Conservation (phyloP, 2,329 filamentous ascomycete species). For the Furcasterigmium furcatum region DNA sequence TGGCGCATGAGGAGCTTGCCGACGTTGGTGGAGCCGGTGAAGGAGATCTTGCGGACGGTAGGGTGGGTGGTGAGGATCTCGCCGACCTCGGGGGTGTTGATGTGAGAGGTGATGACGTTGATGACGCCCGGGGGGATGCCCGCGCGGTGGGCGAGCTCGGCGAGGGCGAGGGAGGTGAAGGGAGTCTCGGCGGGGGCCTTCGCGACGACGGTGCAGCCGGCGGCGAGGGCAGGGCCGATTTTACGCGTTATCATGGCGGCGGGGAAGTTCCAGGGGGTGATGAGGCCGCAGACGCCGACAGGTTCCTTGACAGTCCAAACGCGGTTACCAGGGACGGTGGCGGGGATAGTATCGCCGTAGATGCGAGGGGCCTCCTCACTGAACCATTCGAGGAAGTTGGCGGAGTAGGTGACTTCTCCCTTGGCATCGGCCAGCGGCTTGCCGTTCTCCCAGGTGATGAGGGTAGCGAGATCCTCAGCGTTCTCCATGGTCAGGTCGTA, state of each 20-base stretch:
- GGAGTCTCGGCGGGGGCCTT: conserved; percentile 93
- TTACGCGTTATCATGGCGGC: conserved; percentile 62
- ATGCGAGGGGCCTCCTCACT: conserved; percentile 71
- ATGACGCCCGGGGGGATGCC: conserved; percentile 89
- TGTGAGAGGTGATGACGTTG: conserved; percentile 77
- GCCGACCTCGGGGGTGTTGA: conserved; percentile 80
- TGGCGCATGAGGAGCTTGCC: conserved; percentile 86
- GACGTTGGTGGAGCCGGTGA: conserved; percentile 76
- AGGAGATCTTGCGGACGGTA: conserved; percentile 83
- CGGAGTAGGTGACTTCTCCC: conserved; percentile 69
- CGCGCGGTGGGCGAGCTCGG: conserved; percentile 80
- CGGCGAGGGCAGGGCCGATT: conserved; percentile 73
- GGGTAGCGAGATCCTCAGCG: conserved; percentile 72
- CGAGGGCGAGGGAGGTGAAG: conserved; percentile 82
- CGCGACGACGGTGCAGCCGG: conserved; percentile 91
- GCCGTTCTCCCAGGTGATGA: conserved; percentile 89
- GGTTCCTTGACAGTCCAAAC: conserved; percentile 80
- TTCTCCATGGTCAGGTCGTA: conserved; percentile 78
- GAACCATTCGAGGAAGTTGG: conserved; percentile 79
- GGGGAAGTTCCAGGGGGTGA: conserved; percentile 87
- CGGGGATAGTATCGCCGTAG: conserved; percentile 73
- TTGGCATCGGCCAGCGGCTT: conserved; percentile 76
- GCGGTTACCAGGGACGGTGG: conserved; percentile 67
- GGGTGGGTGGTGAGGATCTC: conserved; percentile 72
- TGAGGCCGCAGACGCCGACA: conserved; percentile 77